These are phyloP conservation scores for Millerago galiae DNA, from an alignment of 805 yeast species.

Conservation along the genomic window DNA sequence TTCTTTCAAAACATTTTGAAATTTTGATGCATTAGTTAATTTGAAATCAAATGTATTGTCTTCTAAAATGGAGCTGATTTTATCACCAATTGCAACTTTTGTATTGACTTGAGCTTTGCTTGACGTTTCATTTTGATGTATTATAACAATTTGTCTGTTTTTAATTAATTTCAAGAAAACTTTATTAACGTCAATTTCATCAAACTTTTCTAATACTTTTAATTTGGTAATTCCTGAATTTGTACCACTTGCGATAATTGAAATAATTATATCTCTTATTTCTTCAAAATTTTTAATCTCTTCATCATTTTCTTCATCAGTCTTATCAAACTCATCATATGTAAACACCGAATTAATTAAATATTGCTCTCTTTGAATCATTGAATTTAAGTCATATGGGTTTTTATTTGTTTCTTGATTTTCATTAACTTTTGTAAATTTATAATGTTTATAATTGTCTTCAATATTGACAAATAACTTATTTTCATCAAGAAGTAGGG, in stretches of 20 bases:
- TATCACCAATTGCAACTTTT: slow-evolving; percentile 21
- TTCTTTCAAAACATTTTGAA: slow-evolving; percentile 37
- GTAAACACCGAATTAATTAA: slow-evolving; percentile 42
- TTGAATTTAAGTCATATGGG: slow-evolving; percentile 52
- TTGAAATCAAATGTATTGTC: slow-evolving; percentile 24
- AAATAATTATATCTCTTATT: slow-evolving; percentile 28
- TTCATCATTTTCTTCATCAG: slow-evolving; percentile 1
- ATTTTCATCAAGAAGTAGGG: slow-evolving; percentile 11
- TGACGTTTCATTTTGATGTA: slow-evolving; percentile 11
- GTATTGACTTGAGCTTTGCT: neutral
- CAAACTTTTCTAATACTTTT: slow-evolving; percentile 31
- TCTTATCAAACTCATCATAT: slow-evolving; percentile 10
- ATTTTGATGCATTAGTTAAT: slow-evolving; percentile 41
- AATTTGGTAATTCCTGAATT: slow-evolving; percentile 24
- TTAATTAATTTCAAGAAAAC: slow-evolving; percentile 38
- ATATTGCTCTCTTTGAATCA: slow-evolving; percentile 62
- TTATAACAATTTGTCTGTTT: slow-evolving; percentile 46
- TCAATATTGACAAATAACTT: slow-evolving; percentile 31
- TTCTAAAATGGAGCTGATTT: slow-evolving; percentile 17
- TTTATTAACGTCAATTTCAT: slow-evolving; percentile 43
- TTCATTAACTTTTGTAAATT: slow-evolving; percentile 28
- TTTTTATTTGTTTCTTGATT: slow-evolving; percentile 20
- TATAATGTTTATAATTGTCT: slow-evolving; percentile 43
- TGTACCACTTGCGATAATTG: slow-evolving; percentile 26
- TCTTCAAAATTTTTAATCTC: slow-evolving; percentile 16